Percentiles rank a stretch among this genome's conserved stretches.
Evolutionary conservation across 495 filamentous ascomycete genomes (phyloP).

Genomic region (Xylaria curta): DNA sequence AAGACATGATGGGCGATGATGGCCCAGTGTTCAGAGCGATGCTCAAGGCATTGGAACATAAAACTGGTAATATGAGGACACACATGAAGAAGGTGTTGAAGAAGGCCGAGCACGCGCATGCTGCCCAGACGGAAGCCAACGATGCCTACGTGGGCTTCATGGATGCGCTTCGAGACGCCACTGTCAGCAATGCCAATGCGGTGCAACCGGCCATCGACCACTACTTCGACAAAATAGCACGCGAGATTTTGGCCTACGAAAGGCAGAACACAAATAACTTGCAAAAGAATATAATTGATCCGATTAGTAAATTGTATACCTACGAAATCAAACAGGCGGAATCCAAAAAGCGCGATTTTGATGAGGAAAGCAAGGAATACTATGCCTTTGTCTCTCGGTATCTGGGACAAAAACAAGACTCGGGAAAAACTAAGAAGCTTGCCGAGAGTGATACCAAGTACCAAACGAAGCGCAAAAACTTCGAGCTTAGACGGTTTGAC

Average conservation of each 20-base stretch:
- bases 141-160: constrained; percentile 82
- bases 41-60: constrained; percentile 95
- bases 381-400: constrained; percentile 95
- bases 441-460: constrained; percentile 95
- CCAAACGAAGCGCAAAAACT: constrained; percentile 89
- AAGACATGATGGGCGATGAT: constrained; percentile 89
- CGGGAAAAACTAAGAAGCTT: constrained; percentile 95
- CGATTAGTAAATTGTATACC: constrained; percentile 88
- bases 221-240: constrained; percentile 96
- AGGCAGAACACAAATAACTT: constrained; percentile 81
- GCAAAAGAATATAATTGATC: constrained; percentile 92
- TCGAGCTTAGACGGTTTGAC: constrained; percentile 96
- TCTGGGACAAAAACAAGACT: constrained; percentile 92
- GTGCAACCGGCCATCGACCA: constrained; percentile 96
- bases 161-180: constrained; percentile 86
- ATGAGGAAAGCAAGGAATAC: constrained; percentile 97
- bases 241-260: constrained; percentile 88
- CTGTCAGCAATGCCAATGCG: constrained; percentile 89
- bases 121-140: constrained; percentile 82
- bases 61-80: constrained; percentile 90
- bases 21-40: constrained; percentile 95
- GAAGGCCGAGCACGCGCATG: constrained; percentile 83
- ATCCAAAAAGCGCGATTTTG: constrained; percentile 95
- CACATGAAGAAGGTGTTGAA: constrained; percentile 97
- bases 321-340: constrained; percentile 98